A percentile compares a stretch with the other conserved stretches of the same genome.
These are phyloP conservation scores for Penicillium verhagenii DNA, from an alignment of 495 filamentous ascomycete species.

Conservation along the genomic window DNA sequence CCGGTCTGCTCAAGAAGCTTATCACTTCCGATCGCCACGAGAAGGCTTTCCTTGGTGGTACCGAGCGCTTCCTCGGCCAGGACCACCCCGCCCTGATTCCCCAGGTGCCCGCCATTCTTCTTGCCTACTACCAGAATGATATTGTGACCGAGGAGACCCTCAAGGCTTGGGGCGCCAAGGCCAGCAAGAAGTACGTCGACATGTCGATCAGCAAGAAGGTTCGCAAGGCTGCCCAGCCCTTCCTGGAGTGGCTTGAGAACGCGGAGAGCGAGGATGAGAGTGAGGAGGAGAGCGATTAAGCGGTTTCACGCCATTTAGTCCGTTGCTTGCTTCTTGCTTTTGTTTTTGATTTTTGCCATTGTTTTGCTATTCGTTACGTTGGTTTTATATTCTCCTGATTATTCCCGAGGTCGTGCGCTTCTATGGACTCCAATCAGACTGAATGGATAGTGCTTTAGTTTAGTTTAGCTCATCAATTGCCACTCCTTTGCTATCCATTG, in stretches of 20 bases:
- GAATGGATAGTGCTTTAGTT: constrained; percentile 8
- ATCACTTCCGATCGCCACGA: constrained; percentile 87
- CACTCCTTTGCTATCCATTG: constrained; percentile 20
- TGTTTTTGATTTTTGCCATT: neutral
- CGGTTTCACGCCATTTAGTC: neutral
- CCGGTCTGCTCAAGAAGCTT: constrained; percentile 86
- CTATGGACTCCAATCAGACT: neutral
- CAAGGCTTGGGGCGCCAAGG: constrained; percentile 88
- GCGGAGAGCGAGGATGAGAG: constrained; percentile 80
- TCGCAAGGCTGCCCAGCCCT: constrained; percentile 88
- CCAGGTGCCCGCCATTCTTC: constrained; percentile 79
- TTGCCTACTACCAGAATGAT: constrained; percentile 84
- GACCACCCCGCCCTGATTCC: constrained; percentile 75
- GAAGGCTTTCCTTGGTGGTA: constrained; percentile 96
- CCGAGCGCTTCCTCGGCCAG: constrained; percentile 86
- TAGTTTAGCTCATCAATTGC: constrained; percentile 27
- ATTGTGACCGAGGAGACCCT: constrained; percentile 82
- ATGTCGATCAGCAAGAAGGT: constrained; percentile 88
- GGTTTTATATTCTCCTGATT: neutral
- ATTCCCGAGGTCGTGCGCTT: neutral
- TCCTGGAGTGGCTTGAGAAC: constrained; percentile 89
- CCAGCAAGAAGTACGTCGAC: constrained; percentile 97
- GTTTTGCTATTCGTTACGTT: constrained; percentile 6
- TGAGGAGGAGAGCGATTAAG: constrained; percentile 42
- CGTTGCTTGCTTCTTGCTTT: neutral